A percentile compares a stretch with the other conserved stretches of the same genome.
Conservation (phyloP, 345 rosid species). For the Aegle marmelos region DNA sequence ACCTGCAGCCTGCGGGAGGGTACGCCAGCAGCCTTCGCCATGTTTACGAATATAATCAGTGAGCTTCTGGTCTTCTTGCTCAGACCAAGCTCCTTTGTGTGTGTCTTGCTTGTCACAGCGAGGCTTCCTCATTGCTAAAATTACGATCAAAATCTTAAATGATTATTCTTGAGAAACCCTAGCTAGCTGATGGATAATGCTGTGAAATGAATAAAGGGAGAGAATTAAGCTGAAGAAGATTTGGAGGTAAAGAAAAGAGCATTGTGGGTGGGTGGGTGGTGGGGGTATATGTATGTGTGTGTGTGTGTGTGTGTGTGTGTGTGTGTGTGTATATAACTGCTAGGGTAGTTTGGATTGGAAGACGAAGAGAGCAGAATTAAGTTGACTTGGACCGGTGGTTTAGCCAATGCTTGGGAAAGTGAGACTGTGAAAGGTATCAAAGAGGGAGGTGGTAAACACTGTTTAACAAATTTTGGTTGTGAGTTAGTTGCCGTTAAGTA, state of each 20-base stretch:
- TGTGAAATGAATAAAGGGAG: too few species aligned
- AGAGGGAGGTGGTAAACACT: not conserved
- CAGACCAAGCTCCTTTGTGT: slow-evolving; percentile 62
- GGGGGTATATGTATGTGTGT: not conserved
- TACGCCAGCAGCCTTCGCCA: slow-evolving; percentile 67
- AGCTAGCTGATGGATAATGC: not conserved
- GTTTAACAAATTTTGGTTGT: slow-evolving; percentile 2
- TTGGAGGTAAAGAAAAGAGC: not conserved
- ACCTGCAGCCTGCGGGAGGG: slow-evolving; percentile 66
- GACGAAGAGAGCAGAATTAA: not conserved
- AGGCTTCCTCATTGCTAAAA: slow-evolving; percentile 47
- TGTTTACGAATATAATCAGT: slow-evolving; percentile 48
- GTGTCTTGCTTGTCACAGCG: slow-evolving; percentile 57
- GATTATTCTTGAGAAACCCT: not conserved
- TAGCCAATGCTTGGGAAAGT: slow-evolving; percentile 24
- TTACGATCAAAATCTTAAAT: not conserved
- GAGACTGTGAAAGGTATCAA: too few species aligned
- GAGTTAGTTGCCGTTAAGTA: slow-evolving; percentile 37
- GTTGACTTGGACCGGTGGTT: slow-evolving; percentile 63
- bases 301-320: accelerated
- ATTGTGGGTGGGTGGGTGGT: slow-evolving; percentile 3
- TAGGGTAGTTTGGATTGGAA: not conserved
- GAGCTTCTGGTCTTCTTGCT: slow-evolving; percentile 65
- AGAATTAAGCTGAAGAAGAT: too few species aligned
- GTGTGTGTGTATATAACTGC: too few species aligned